Conservation (phyloP, 2,329 filamentous ascomycete species). For the Colletotrichum salicis region DNA sequence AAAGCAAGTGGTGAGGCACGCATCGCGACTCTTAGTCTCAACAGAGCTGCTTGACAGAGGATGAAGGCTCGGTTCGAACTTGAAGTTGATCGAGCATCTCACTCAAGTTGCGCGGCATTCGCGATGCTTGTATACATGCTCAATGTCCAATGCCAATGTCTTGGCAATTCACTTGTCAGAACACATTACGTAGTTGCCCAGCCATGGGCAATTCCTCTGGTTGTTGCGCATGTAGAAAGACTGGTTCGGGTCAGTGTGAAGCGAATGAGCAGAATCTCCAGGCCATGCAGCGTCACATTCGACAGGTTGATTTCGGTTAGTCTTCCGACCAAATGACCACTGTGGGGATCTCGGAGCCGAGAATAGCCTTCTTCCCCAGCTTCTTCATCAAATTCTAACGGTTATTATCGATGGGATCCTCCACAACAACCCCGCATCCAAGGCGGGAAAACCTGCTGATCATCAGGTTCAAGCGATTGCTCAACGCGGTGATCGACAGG, state of each 20-base stretch:
- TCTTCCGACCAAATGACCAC: not conserved
- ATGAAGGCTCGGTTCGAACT: not conserved
- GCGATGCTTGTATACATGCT: not conserved
- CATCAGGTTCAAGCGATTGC: not conserved
- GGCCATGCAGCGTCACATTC: not conserved
- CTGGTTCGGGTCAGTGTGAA: not conserved
- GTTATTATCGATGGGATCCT: not conserved
- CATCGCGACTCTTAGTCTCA: constrained; percentile 4
- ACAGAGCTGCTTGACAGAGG: too few relatives aligned
- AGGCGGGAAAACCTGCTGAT: constrained; percentile 2
- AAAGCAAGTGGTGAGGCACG: constrained; percentile 4
- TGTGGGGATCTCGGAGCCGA: constrained; percentile 17
- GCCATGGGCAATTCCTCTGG: not conserved
- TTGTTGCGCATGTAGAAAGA: not conserved
- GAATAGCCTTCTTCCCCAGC: not conserved
- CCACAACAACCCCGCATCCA: not conserved
- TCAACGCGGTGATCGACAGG: not conserved
- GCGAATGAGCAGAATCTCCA: not conserved
- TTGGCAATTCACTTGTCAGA: not conserved
- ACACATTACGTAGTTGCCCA: constrained; percentile 5
- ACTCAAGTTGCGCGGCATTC: not conserved
- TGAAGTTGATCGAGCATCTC: not conserved
- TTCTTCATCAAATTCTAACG: not conserved
- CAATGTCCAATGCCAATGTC: not conserved
- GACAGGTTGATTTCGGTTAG: not conserved